A percentile compares a stretch with the other conserved stretches of the same genome.
These are phyloP conservation scores for Setaria viridis DNA, from an alignment of 202 grass and related monocot genomes.

Conservation along the genomic window DNA sequence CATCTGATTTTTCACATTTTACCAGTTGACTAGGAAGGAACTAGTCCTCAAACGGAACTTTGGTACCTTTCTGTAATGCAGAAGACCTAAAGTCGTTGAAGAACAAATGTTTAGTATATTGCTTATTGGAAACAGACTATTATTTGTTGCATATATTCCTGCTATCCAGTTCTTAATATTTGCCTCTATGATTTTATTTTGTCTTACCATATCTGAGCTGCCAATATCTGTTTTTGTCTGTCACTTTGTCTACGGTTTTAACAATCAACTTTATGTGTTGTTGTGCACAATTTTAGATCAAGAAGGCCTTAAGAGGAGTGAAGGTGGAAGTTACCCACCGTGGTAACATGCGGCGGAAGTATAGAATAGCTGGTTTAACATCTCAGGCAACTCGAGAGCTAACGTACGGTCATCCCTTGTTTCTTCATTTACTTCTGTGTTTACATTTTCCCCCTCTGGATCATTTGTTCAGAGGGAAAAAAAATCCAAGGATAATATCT, in stretches of 20 bases:
- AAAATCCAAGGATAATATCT: neutral
- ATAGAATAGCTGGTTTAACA: conserved; percentile 87
- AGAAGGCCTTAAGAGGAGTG: conserved; percentile 87
- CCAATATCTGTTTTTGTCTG: neutral
- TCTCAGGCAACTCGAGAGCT: conserved; percentile 78
- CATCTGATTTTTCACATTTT: conserved; percentile 24
- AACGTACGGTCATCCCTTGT: conserved; percentile 55
- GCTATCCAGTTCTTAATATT: neutral
- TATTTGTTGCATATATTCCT: neutral
- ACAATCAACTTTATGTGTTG: neutral
- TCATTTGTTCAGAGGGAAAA: no score
- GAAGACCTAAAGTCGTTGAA: no score
- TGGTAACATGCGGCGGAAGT: conserved; percentile 94
- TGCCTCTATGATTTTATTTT: conserved; percentile 28
- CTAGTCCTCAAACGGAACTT: conserved; percentile 3
- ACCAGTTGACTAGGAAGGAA: neutral
- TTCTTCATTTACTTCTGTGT: neutral
- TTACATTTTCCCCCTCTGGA: neutral
- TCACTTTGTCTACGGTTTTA: neutral
- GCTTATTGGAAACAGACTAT: conserved; percentile 4
- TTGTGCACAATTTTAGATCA: conserved; percentile 64
- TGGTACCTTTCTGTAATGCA: neutral
- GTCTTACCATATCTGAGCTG: conserved; percentile 1
- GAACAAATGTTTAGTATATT: neutral
- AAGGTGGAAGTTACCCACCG: conserved; percentile 96